These are phyloP conservation scores for Larix kaempferi DNA, from an alignment of 75 land plant species.

Conservation along the genomic window DNA sequence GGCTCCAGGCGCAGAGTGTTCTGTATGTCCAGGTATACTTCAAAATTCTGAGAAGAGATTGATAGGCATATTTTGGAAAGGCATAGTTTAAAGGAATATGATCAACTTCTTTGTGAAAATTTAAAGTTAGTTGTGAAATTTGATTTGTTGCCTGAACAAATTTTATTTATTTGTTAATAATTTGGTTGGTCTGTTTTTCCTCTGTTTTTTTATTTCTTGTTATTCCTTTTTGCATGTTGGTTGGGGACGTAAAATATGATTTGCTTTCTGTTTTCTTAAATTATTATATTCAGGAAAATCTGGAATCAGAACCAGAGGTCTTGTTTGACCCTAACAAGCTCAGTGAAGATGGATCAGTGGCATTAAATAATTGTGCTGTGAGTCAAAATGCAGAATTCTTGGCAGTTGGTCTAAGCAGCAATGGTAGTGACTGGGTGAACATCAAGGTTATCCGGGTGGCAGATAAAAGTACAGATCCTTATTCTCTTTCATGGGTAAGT, in stretches of 20 bases:
- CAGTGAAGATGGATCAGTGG: slow-evolving; percentile 92
- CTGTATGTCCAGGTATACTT: slow-evolving; percentile 76
- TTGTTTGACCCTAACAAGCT: slow-evolving; percentile 40
- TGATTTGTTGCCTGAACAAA: not conserved
- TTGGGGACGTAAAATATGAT: not conserved
- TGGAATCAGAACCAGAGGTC: slow-evolving; percentile 56
- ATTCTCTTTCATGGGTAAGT: slow-evolving; percentile 82
- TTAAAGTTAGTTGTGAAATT: not conserved
- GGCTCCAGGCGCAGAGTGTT: slow-evolving; percentile 88
- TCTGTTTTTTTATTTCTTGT: not conserved
- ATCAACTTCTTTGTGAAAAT: not conserved
- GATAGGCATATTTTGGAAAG: not conserved
- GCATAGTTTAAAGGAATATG: not conserved
- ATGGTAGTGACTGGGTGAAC: slow-evolving; percentile 98
- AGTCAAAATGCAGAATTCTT: slow-evolving; percentile 87
- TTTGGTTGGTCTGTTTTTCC: not conserved
- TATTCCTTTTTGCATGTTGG: not conserved
- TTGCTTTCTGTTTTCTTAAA: not conserved
- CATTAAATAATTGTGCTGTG: slow-evolving; percentile 40
- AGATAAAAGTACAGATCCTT: slow-evolving; percentile 56
- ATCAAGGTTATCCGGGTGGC: slow-evolving; percentile 84
- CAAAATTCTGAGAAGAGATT: not conserved
- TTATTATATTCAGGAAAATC: slow-evolving; percentile 50
- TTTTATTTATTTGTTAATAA: slow-evolving; percentile 1
- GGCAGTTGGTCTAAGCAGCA: slow-evolving; percentile 84